Percentiles rank a stretch among this genome's conserved stretches.
These are phyloP conservation scores for Daldinia eschscholtzii DNA, from an alignment of 2,329 filamentous ascomycete genomes.

Conservation along the genomic window DNA sequence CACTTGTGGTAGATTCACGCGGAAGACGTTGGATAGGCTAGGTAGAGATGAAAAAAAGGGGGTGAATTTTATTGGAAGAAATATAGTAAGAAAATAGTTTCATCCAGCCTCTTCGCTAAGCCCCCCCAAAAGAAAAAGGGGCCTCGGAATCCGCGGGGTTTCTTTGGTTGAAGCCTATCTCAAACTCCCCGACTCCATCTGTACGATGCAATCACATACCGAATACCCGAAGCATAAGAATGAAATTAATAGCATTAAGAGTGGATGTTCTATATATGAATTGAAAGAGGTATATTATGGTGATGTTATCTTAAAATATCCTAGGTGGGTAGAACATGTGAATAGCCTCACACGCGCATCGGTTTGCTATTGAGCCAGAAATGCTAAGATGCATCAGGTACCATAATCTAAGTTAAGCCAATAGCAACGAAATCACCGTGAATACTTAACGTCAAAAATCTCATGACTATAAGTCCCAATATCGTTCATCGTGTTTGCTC, in stretches of 20 bases:
- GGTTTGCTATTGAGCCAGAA: not conserved
- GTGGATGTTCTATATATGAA: not conserved
- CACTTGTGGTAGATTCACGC: not conserved
- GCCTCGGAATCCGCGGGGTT: not conserved
- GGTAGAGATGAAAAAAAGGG: not conserved
- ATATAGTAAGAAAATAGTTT: conserved; percentile 4
- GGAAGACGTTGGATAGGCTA: too few relatives aligned
- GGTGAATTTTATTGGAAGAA: not conserved
- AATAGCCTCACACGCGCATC: not conserved
- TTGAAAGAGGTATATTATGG: not conserved
- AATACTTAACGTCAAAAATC: not conserved
- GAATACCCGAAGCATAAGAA: not conserved
- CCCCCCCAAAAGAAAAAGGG: conserved; percentile 4
- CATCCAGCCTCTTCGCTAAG: not conserved
- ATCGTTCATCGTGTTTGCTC: conserved; percentile 1
- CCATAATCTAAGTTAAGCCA: not conserved
- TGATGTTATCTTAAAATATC: not conserved
- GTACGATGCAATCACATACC: conserved; percentile 1
- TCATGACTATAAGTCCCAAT: not conserved
- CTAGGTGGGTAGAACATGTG: not conserved
- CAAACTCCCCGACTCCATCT: not conserved
- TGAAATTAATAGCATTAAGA: not conserved
- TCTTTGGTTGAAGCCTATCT: not conserved
- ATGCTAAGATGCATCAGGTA: not conserved
- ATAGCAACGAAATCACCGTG: not conserved